A percentile compares a stretch with the other conserved stretches of the same genome.
phyloP scores from a whole-genome alignment of 148 eudicot genomes.

The Diospyros kaki region DNA sequence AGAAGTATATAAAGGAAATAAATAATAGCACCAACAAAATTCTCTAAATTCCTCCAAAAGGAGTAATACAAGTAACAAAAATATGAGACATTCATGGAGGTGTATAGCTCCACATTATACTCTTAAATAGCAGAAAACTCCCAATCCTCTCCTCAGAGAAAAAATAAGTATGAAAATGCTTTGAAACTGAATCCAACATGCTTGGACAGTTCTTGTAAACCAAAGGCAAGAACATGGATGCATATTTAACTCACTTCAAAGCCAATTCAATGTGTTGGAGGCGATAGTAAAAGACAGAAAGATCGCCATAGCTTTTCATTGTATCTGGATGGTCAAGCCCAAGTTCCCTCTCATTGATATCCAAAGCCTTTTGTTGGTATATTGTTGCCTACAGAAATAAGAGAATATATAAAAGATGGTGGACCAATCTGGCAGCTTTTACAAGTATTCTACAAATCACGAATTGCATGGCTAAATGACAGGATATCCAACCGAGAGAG shows the following conservation, averaged over 20 bases:
- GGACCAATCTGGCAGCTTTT: not conserved
- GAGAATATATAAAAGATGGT: slow-evolving; percentile 1
- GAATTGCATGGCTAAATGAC: not conserved
- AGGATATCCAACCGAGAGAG: not conserved
- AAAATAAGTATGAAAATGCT: no score
- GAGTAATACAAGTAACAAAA: not conserved
- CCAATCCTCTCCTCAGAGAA: no score
- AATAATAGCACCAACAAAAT: not conserved
- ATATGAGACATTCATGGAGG: not conserved
- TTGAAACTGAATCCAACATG: no score
- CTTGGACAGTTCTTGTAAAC: not conserved
- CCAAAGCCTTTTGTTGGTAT: slow-evolving; percentile 96
- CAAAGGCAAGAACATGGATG: slow-evolving; percentile 3
- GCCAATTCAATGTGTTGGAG: slow-evolving; percentile 97
- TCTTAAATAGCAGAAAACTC: slow-evolving; percentile 1
- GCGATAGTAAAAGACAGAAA: slow-evolving; percentile 96
- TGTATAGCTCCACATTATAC: not conserved
- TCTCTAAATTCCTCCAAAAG: not conserved
- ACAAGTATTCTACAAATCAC: not conserved
- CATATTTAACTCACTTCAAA: slow-evolving; percentile 54
- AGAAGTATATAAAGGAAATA: slow-evolving; percentile 1
- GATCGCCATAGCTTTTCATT: slow-evolving; percentile 99
- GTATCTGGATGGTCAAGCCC: slow-evolving; percentile 99
- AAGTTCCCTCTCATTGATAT: slow-evolving; percentile 96
- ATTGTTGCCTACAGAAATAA: slow-evolving; percentile 70